A percentile compares a stretch with the other conserved stretches of the same genome.
These are phyloP conservation scores for Murraya paniculata DNA, from an alignment of 345 rosid genomes.

Conservation along the genomic window DNA sequence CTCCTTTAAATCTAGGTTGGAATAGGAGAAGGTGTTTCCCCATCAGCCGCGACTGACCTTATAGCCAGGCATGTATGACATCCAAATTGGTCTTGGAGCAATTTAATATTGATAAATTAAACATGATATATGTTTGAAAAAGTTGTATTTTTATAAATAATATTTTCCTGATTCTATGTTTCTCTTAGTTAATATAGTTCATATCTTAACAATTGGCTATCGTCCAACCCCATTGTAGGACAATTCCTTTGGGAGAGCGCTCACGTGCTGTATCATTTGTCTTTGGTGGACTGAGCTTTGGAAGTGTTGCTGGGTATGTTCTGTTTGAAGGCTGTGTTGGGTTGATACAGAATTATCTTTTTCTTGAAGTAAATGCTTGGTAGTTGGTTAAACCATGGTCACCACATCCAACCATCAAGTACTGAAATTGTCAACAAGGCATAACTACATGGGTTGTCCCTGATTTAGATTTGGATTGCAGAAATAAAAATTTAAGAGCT, in stretches of 20 bases:
- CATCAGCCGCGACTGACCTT: constrained; percentile 96
- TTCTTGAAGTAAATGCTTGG: constrained; percentile 9
- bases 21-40: constrained; percentile 98
- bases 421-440: not conserved
- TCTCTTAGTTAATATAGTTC: not conserved
- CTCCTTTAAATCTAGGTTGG: constrained; percentile 65
- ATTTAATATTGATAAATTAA: constrained; percentile 11
- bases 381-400: constrained; percentile 1
- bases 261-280: constrained; percentile 92
- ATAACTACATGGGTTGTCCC: not conserved
- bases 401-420: not conserved
- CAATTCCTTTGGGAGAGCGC: constrained; percentile 83
- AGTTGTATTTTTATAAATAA: not conserved
- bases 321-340: constrained; percentile 14
- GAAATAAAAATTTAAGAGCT: not conserved
- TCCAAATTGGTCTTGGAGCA: constrained; percentile 20
- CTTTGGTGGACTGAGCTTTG: constrained; percentile 87
- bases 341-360: not conserved
- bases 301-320: constrained; percentile 89
- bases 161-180: not conserved
- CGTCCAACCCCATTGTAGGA: constrained; percentile 43
- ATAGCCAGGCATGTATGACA: constrained; percentile 83
- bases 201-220: constrained; percentile 14
- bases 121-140: not conserved
- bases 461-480: not conserved